A percentile compares a stretch with the other conserved stretches of the same genome.
These are phyloP conservation scores for Dactylella cylindrospora DNA, from an alignment of 2,329 filamentous ascomycete genomes.

Conservation along the genomic window DNA sequence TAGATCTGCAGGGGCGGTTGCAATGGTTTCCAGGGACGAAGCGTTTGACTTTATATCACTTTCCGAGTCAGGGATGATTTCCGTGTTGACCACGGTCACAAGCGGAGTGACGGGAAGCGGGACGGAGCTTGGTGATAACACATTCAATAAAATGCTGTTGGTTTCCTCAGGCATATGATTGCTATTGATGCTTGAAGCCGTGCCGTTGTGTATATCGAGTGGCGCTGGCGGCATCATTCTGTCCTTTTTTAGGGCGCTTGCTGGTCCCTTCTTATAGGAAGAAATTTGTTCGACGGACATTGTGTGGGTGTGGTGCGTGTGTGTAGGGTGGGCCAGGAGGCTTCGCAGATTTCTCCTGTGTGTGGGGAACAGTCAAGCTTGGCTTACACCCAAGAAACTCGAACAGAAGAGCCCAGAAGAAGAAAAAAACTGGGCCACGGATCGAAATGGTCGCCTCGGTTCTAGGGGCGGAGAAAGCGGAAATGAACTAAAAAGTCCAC, in stretches of 20 bases:
- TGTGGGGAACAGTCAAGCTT: slow-evolving; percentile 27
- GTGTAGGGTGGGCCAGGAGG: slow-evolving; percentile 9
- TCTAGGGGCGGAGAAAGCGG: slow-evolving; percentile 43
- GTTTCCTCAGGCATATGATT: slow-evolving; percentile 4
- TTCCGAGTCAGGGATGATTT: slow-evolving; percentile 5
- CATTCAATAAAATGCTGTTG: slow-evolving; percentile 10
- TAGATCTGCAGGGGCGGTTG: slow-evolving; percentile 19
- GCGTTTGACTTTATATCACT: slow-evolving; percentile 28
- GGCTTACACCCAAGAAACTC: slow-evolving; percentile 24
- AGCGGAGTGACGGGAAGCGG: slow-evolving; percentile 35
- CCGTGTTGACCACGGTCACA: slow-evolving; percentile 24
- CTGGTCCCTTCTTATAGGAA: slow-evolving; percentile 42
- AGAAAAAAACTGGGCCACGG: no score
- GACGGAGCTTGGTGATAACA: slow-evolving; percentile 37
- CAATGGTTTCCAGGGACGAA: slow-evolving; percentile 32
- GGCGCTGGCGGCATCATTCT: slow-evolving; percentile 44
- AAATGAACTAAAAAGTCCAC: background rate
- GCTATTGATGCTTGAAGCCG: slow-evolving; percentile 1
- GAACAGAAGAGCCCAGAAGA: no score
- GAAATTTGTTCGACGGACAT: slow-evolving; percentile 23
- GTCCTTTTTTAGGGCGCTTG: slow-evolving; percentile 30
- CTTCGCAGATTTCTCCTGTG: slow-evolving; percentile 7
- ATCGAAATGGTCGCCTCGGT: slow-evolving; percentile 39
- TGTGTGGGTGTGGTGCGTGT: slow-evolving; percentile 17
- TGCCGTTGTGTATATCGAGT: slow-evolving; percentile 20